Conservation (phyloP, 306 rosid species). For the Vigna hirtella region DNA sequence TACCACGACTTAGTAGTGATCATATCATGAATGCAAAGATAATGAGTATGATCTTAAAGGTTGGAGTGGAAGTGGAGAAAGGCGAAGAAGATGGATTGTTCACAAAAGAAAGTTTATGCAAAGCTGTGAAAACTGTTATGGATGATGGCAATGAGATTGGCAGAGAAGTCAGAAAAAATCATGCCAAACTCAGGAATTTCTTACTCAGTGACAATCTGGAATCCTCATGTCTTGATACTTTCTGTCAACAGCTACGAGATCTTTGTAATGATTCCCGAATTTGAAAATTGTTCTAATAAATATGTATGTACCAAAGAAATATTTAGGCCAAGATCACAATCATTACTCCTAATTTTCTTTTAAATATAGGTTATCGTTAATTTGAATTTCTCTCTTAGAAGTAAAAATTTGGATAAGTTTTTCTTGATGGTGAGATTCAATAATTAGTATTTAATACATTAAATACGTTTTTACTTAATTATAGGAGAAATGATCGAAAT, state of each 20-base stretch:
- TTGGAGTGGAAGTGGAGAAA: slow-evolving; percentile 66
- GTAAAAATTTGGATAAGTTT: too few relatives aligned
- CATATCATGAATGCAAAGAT: slow-evolving; percentile 52
- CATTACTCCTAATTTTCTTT: too few relatives aligned
- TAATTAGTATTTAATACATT: too few relatives aligned
- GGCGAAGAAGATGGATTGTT: slow-evolving; percentile 66
- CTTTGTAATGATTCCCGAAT: too few relatives aligned
- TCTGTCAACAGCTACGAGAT: slow-evolving; percentile 29
- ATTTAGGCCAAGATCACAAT: too few relatives aligned
- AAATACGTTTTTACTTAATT: too few relatives aligned
- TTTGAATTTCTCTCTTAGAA: too few relatives aligned
- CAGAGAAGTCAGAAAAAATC: slow-evolving; percentile 50
- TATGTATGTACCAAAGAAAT: too few relatives aligned
- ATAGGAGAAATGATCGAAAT: too few relatives aligned
- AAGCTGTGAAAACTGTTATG: slow-evolving; percentile 56
- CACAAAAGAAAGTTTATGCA: slow-evolving; percentile 50
- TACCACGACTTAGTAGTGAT: slow-evolving; percentile 48
- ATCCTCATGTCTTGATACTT: slow-evolving; percentile 30
- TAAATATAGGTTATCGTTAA: too few relatives aligned
- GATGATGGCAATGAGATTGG: slow-evolving; percentile 54
- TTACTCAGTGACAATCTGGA: slow-evolving; percentile 10
- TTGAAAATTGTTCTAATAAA: too few relatives aligned
- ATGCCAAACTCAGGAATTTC: slow-evolving; percentile 45
- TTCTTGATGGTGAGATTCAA: too few relatives aligned
- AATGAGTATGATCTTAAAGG: slow-evolving; percentile 41